Evolutionary conservation across 192 early-diverging fungal species (phyloP), one percentile per base, ranked within the genome.

Genomic region (Coemansia sp.): DNA sequence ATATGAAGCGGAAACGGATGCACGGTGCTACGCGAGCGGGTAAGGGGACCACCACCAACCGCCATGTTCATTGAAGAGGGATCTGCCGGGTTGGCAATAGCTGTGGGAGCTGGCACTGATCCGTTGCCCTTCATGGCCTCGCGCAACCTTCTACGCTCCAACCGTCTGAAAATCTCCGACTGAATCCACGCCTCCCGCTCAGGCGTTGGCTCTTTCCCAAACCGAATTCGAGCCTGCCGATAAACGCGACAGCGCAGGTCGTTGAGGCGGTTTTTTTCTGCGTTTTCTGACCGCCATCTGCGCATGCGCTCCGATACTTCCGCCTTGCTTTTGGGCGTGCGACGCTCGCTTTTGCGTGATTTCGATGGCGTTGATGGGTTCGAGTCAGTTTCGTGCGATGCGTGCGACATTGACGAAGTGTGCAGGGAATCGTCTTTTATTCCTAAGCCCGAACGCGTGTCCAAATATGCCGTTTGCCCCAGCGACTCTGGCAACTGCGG

Each of bases 231-330:
- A 3, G 83, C 85, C 55, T 83, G 68, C 2, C 84, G 78, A 63
- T 88, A 88, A 1, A 88, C 87, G 45, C 87, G 85, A 50, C 87
- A 88, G 4, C 87, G 68, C 65, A 88, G 68, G 43, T 88, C 87
- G 46, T 88, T 88, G 40, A 83, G 71, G 28, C 82, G 63, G 49
- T 88, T 80, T 43, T 80, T 80, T 31, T 80, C 79, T 3, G 68
- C 72, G 28, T 80, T 80, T 50, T 80, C 72, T 1, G 79, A 63
- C 8, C 79, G 37, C 79, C 79, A 80, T 19, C 73, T 33, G 12
- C 79, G 65, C 79, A 80, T 80, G 26, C 79, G 68, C 43, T 80
- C 73, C 0, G 72, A 80, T 5, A 80, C 79, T 47, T 80, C 79
- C 9, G 72, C 79, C 6, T 80, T 80, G 61, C 72, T 72, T 42